A percentile compares a stretch with the other conserved stretches of the same genome.
Evolutionary conservation across 192 early-diverging fungal species (phyloP).

Genomic region (Rhizophagus prolifer): DNA sequence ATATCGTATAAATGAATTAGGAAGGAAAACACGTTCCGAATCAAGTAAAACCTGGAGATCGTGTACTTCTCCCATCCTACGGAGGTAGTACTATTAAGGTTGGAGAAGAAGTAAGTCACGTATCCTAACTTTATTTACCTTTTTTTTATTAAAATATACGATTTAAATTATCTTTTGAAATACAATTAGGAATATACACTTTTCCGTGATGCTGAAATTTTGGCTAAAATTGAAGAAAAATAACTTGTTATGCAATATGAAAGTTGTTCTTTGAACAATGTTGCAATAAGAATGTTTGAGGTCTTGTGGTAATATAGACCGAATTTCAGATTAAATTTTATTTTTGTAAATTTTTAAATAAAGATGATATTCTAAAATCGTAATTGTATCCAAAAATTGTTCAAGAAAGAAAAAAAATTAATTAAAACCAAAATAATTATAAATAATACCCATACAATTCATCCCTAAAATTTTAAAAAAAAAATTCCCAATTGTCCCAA

Average conservation of each 20-base stretch:
- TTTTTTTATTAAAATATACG: not conserved
- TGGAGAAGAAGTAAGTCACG: conserved; percentile 60
- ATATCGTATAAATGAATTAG: conserved; percentile 39
- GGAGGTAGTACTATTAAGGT: conserved; percentile 95
- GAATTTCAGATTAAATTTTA: no score
- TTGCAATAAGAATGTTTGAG: no score
- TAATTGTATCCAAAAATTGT: no score
- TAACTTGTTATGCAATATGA: not conserved
- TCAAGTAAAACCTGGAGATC: conserved; percentile 87
- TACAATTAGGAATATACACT: conserved; percentile 22
- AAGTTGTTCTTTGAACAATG: no score
- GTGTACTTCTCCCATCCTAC: conserved; percentile 92
- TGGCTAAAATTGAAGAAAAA: conserved; percentile 25
- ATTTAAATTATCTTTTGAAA: not conserved
- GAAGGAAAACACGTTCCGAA: conserved; percentile 80
- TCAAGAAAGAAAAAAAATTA: no score
- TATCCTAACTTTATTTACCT: not conserved
- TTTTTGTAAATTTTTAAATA: no score
- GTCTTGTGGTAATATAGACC: no score
- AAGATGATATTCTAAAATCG: no score
- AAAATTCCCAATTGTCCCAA: no score
- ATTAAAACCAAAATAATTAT: no score
- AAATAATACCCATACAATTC: no score
- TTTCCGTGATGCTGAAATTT: conserved; percentile 29
- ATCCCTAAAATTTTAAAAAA: no score